These are phyloP conservation scores for Ascocoryne sarcoides DNA, from an alignment of 2,329 filamentous ascomycete genomes.

Conservation along the genomic window DNA sequence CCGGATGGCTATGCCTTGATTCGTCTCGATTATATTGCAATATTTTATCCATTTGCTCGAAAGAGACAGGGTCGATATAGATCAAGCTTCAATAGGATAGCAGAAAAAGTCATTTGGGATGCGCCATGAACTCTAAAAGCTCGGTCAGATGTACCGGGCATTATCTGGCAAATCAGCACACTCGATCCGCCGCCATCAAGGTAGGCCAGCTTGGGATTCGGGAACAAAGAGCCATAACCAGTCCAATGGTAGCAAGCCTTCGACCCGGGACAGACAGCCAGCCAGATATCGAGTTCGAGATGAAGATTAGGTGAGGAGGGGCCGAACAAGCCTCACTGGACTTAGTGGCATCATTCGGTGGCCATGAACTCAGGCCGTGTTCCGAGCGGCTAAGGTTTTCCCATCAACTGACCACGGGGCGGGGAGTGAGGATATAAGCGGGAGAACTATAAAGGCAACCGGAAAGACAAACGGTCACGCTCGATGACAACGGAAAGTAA, in stretches of 20 bases:
- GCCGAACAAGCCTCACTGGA: background rate
- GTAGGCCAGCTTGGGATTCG: constrained; percentile 13
- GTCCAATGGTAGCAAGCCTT: background rate
- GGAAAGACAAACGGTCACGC: no score
- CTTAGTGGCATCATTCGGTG: constrained; percentile 14
- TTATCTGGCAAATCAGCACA: constrained; percentile 18
- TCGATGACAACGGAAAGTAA: no score
- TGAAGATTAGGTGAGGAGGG: background rate
- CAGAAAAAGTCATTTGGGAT: constrained; percentile 13
- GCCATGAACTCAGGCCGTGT: constrained; percentile 12
- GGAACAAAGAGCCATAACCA: background rate
- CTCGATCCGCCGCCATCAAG: constrained; percentile 13
- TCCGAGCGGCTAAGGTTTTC: constrained; percentile 21
- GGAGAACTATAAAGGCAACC: no score
- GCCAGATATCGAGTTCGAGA: background rate
- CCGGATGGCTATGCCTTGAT: no score
- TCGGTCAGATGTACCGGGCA: constrained; percentile 12
- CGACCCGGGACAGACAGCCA: background rate
- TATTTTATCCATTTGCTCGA: no score
- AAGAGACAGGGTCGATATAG: no score
- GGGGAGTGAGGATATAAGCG: background rate
- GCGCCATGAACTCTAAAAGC: constrained; percentile 21
- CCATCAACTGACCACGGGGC: constrained; percentile 7
- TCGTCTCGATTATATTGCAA: no score
- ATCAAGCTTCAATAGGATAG: no score